These are phyloP conservation scores for Neofusicoccum cordaticola DNA, from an alignment of 2,329 filamentous ascomycete genomes.

Conservation along the genomic window DNA sequence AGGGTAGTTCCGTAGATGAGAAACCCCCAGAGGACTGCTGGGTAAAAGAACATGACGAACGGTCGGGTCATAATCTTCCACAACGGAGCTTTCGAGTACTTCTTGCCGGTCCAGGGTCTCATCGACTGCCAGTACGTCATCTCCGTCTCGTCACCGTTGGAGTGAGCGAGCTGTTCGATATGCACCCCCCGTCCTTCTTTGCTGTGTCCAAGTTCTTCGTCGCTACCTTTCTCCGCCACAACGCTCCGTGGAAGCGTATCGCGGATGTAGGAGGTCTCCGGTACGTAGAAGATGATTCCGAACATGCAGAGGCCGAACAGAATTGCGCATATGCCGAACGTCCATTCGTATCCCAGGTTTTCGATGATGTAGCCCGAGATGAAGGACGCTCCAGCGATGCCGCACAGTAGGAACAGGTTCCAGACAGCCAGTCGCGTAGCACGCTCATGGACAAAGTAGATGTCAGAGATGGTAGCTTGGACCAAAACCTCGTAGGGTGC, in stretches of 20 bases:
- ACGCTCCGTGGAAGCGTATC: not conserved
- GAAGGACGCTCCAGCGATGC: slow-evolving; percentile 38
- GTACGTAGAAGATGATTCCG: slow-evolving; percentile 30
- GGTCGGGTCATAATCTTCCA: slow-evolving; percentile 37
- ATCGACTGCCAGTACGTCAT: slow-evolving; percentile 29
- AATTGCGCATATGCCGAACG: slow-evolving; percentile 41
- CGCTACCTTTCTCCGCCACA: slow-evolving; percentile 20
- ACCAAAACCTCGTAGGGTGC: slow-evolving; percentile 53
- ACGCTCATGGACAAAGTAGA: slow-evolving; percentile 47
- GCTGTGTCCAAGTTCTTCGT: slow-evolving; percentile 22
- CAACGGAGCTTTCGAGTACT: slow-evolving; percentile 30
- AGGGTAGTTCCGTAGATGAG: slow-evolving; percentile 44
- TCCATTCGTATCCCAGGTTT: slow-evolving; percentile 41
- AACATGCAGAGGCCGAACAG: slow-evolving; percentile 34
- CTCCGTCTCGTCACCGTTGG: slow-evolving; percentile 18
- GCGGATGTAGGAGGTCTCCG: slow-evolving; percentile 29
- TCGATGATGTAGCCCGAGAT: slow-evolving; percentile 42
- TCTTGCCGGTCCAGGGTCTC: slow-evolving; percentile 28
- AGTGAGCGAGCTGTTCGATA: not conserved
- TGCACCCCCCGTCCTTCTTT: slow-evolving; percentile 7
- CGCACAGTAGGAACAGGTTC: slow-evolving; percentile 41
- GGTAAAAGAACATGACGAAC: slow-evolving; percentile 37
- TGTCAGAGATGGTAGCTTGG: slow-evolving; percentile 49
- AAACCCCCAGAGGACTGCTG: slow-evolving; percentile 38
- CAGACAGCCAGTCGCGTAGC: slow-evolving; percentile 39